phyloP scores from a whole-genome alignment of 257 asterid species.

The Solanum rostratum region DNA sequence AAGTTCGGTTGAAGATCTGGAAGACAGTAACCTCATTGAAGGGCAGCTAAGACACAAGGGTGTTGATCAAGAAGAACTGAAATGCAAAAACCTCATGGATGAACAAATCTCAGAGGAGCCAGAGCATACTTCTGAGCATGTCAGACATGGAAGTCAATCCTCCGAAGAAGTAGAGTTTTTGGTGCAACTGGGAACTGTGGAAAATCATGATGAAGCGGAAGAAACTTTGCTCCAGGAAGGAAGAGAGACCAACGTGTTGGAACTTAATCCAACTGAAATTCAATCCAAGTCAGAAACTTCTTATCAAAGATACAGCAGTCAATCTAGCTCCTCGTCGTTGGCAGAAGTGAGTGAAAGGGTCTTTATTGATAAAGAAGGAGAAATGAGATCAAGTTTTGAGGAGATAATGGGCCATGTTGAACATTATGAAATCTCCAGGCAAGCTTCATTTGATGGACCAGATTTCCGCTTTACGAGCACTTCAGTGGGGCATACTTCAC shows the following conservation, averaged over 20 bases:
- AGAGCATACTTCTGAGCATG: slow-evolving; percentile 32
- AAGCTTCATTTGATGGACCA: slow-evolving; percentile 22
- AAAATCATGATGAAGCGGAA: background rate
- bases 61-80: slow-evolving; percentile 1
- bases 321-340: slow-evolving; percentile 57
- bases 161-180: slow-evolving; percentile 34
- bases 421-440: slow-evolving; percentile 16
- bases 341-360: slow-evolving; percentile 43
- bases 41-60: slow-evolving; percentile 11
- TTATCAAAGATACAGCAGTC: slow-evolving; percentile 14
- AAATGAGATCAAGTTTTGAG: slow-evolving; percentile 17
- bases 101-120: slow-evolving; percentile 22
- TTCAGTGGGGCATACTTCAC: slow-evolving; percentile 3
- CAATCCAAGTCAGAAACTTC: slow-evolving; percentile 2
- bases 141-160: slow-evolving; percentile 57
- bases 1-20: slow-evolving; percentile 49
- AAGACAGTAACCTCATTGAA: slow-evolving; percentile 19
- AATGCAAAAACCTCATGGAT: slow-evolving; percentile 10
- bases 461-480: slow-evolving; percentile 11
- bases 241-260: background rate
- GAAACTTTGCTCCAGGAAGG: background rate
- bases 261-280: slow-evolving; percentile 3
- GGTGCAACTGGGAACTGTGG: background rate
- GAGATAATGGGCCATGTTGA: slow-evolving; percentile 16
- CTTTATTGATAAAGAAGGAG: slow-evolving; percentile 28